Percentiles rank a stretch among this genome's conserved stretches.
phyloP scores from a whole-genome alignment of 1,284 basidiomycete genomes.

The Naganishia albida region DNA sequence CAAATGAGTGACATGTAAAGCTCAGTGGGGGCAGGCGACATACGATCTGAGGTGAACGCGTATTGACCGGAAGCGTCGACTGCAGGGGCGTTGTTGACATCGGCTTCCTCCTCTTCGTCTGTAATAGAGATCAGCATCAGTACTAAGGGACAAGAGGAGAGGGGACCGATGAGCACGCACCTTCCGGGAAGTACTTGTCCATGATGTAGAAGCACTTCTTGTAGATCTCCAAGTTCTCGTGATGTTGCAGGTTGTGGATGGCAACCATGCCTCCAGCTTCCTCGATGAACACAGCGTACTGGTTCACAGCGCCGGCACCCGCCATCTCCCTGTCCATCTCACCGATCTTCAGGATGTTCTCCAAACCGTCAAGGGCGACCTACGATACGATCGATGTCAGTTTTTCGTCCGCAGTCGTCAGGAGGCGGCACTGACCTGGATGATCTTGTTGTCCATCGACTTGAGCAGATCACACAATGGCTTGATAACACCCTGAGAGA shows the following conservation, averaged over 20 bases:
- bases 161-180: conserved; percentile 39
- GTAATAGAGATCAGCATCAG: conserved; percentile 36
- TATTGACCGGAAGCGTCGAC: conserved; percentile 88
- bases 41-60: conserved; percentile 68
- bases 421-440: conserved; percentile 66
- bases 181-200: conserved; percentile 92
- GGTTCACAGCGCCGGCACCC: conserved; percentile 82
- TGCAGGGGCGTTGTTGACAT: conserved; percentile 71
- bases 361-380: conserved; percentile 84
- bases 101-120: conserved; percentile 59
- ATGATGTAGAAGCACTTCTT: conserved; percentile 99
- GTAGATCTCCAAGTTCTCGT: conserved; percentile 98
- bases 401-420: too few relatives aligned
- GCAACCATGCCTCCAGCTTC: conserved; percentile 98
- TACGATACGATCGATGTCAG: too few relatives aligned
- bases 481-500: conserved; percentile 97
- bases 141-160: background rate
- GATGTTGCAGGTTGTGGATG: conserved; percentile 98
- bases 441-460: conserved; percentile 99
- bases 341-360: conserved; percentile 98
- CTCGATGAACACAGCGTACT: conserved; percentile 93
- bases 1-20: conserved; percentile 22
- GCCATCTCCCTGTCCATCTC: conserved; percentile 88
- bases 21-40: conserved; percentile 47
- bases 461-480: conserved; percentile 93